These are phyloP conservation scores for Turritis glabra DNA, from an alignment of 345 rosid genomes.

Conservation along the genomic window DNA sequence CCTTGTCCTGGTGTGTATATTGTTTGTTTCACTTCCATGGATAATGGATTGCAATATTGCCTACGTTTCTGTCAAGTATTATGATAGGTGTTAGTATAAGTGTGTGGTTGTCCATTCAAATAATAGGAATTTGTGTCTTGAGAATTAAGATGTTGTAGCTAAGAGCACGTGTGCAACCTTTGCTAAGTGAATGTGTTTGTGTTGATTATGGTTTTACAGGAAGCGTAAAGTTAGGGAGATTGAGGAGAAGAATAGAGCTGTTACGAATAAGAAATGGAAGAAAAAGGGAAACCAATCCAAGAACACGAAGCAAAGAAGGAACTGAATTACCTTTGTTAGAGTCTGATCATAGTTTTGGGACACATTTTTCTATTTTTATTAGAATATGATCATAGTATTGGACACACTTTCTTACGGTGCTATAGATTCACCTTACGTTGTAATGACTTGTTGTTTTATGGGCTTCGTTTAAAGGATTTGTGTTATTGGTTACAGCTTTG, in stretches of 20 bases:
- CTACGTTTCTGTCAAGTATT: not conserved
- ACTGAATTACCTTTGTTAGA: conserved; percentile 37
- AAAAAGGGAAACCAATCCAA: conserved; percentile 57
- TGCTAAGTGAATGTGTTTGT: conserved; percentile 10
- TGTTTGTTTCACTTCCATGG: not conserved
- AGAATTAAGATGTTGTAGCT: not conserved
- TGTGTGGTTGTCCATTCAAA: not conserved
- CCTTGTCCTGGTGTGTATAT: not conserved
- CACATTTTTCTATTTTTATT: not conserved
- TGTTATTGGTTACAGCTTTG: not conserved
- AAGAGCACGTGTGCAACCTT: not conserved
- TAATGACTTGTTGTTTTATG: conserved; percentile 1
- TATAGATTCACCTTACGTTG: conserved; percentile 7
- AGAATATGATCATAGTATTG: conserved; percentile 9
- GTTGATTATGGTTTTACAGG: conserved; percentile 42
- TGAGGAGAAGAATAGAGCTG: conserved; percentile 60
- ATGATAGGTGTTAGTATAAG: not conserved
- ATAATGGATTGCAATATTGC: not conserved
- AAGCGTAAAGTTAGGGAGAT: conserved; percentile 90
- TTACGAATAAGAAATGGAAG: conserved; percentile 79
- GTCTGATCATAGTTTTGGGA: conserved; percentile 15
- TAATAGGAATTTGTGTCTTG: not conserved
- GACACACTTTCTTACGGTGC: not conserved
- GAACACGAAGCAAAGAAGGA: conserved; percentile 66
- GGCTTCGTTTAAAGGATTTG: not conserved